Base-by-base conservation (phyloP, 148 eudicot genomes). In the Oxyria digyna region DNA sequence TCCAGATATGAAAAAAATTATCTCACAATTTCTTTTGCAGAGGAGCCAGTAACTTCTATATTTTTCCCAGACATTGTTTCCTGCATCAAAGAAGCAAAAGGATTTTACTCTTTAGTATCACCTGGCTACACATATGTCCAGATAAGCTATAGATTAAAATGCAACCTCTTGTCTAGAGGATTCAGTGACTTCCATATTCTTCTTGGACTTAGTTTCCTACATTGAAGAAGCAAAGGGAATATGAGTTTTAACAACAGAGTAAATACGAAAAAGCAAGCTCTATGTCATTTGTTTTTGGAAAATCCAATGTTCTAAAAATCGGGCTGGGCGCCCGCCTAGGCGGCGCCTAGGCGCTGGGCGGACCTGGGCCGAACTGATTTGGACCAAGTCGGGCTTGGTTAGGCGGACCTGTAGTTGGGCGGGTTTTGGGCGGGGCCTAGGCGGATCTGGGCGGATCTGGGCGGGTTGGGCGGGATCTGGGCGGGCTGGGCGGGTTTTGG, bases 91-190 rank as follows among this genome's bases (percentile, higher is more conserved):
- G 11, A 24, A 52, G 27, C 13, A 52, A 52, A 1, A 6, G 8
- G 0, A 38, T 38, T 0, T 38, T 33, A 33, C 37, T 9, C 45
- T 46, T 46, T 49, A 49, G 12, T 18, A 20, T 49, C 55, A 18
- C 10, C 1, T 20, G 3, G 20, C 10, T 49, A 20, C 0, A 20
- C 3, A 49, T 11, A 18, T 49, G 24, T 49, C 24, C 26, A 49
- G 3, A 20, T 21, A 20, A 20, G 24, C 23, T 18, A 49, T 8
- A 52, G 24, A 52, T 52, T 15, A 59, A 14, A 37, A 59, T 20
- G 17, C n/a, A 59, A 29, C 65, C 65, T 59, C 38, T 59, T 59
- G 65, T 59, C 65, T 31, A 59, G 65, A 29, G 1, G 65, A 13
- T 29, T 59, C 37, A 15, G 35, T 59, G 17, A 5, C 65, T 29